A percentile compares a stretch with the other conserved stretches of the same genome.
phyloP scores from a whole-genome alignment of 2,329 filamentous ascomycete species.

The Clonostachys rosea region DNA sequence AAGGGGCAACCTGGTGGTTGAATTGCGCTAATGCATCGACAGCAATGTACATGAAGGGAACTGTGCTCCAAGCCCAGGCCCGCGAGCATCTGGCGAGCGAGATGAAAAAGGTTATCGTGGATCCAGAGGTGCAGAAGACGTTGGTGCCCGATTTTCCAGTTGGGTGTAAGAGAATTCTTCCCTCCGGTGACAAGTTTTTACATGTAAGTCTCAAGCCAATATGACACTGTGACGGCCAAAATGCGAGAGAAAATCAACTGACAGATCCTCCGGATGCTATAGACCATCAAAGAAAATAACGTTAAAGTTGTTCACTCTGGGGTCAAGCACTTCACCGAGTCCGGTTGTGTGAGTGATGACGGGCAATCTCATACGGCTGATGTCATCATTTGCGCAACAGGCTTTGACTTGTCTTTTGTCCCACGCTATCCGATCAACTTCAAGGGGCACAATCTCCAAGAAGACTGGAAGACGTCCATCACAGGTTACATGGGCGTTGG shows the following conservation, averaged over 20 bases:
- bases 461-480: slow-evolving; percentile 16
- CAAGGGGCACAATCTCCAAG: slow-evolving; percentile 18
- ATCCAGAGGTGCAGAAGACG: not conserved
- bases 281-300: slow-evolving; percentile 9
- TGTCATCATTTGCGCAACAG: slow-evolving; percentile 13
- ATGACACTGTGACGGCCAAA: not conserved
- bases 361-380: slow-evolving; percentile 3
- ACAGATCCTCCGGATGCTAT: not conserved
- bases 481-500: slow-evolving; percentile 19
- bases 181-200: not conserved
- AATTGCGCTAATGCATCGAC: not conserved
- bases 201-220: not conserved
- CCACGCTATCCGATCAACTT: slow-evolving; percentile 38
- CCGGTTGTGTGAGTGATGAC: not conserved
- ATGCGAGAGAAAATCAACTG: not conserved
- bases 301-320: slow-evolving; percentile 18
- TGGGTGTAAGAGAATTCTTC: slow-evolving; percentile 1
- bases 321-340: slow-evolving; percentile 16
- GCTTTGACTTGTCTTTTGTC: slow-evolving; percentile 15
- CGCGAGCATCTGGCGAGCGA: not conserved
- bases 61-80: not conserved
- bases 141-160: not conserved
- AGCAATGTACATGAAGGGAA: slow-evolving; percentile 1
- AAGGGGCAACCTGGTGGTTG: not conserved
- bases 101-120: not conserved